Base-by-base conservation (phyloP, 2,329 filamentous ascomycete genomes). In the Fusarium oxysporum region DNA sequence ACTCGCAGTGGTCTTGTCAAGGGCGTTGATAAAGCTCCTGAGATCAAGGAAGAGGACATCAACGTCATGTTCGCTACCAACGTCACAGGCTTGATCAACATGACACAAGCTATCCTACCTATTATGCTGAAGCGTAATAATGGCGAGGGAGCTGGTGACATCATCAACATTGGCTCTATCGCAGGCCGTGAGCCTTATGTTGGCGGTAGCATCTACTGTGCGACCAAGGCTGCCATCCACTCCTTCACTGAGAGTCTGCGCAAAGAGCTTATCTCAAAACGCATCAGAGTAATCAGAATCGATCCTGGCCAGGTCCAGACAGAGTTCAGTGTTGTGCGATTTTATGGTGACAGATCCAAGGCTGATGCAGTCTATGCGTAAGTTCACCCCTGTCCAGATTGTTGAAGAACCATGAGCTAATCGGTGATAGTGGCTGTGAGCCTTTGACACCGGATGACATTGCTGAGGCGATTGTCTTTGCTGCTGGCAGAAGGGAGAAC, bases 281-380 rank as follows among this genome's bases (percentile, higher is more conserved):
- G 93, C 59, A 93, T 97, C 70, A 86, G 95, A 58, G 87, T 97
- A 67, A 97, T 97, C 68, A 92, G 94, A 81, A 88, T 97, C 74
- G 95, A 97, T 78, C 95, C 95, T 0, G 95, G 95, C 28, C 94
- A 97, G 83, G 95, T 97, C 41, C 94, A 97, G 86, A 97, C 95
- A n/a, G 93, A 97, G 80, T 97, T 97, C 83, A 96, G 92, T 1
- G 86, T 97, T 14, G 93, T 97, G 40, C 88, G 95, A 69, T 97
- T 96, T 82, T 91, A 93, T 68, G 95, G 95, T 4, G 95, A 98
- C 81, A 95, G 95, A 85, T 82, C 87, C 65, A 97, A 97, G 86
- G 95, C 95, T 6, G 93, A 96, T 84, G 92, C 93, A 45, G 94
- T 97, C 48, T 97, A 97, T 82, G 91, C 91, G 91, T 92, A 84